These are phyloP conservation scores for Cryphonectria japonica DNA, from an alignment of 2,329 filamentous ascomycete genomes.

Conservation along the genomic window DNA sequence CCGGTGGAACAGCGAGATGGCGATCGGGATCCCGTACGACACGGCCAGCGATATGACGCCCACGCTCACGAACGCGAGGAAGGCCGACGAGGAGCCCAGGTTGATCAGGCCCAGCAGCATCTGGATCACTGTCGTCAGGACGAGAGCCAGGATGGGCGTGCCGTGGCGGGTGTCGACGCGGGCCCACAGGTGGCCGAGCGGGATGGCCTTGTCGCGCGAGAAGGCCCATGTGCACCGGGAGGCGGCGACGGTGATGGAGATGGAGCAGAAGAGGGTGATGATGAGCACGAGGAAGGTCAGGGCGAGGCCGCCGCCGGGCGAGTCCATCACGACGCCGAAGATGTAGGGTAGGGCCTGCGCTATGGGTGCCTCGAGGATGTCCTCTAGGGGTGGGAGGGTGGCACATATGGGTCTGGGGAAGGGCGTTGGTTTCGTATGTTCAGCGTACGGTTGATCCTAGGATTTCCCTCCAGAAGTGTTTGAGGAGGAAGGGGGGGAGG, in stretches of 20 bases:
- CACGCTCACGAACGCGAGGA: constrained; percentile 60
- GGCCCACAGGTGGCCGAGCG: constrained; percentile 53
- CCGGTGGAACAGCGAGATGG: constrained; percentile 50
- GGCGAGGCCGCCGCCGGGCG: constrained; percentile 53
- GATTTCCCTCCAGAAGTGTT: not conserved
- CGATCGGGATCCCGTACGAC: constrained; percentile 60
- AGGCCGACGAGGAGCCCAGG: constrained; percentile 60
- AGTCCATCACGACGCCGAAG: constrained; percentile 54
- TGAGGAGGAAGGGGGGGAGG: no score
- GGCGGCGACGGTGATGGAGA: constrained; percentile 69
- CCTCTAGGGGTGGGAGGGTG: constrained; percentile 44
- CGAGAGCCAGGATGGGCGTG: constrained; percentile 60
- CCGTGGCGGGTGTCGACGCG: constrained; percentile 56
- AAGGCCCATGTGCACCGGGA: constrained; percentile 71
- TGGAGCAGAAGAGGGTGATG: constrained; percentile 61
- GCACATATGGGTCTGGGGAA: constrained; percentile 53
- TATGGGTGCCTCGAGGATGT: constrained; percentile 51
- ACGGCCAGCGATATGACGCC: constrained; percentile 60
- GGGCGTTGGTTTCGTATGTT: not conserved
- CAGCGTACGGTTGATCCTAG: not conserved
- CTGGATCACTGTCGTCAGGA: constrained; percentile 57
- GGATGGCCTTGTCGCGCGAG: constrained; percentile 61
- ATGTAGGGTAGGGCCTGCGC: constrained; percentile 61
- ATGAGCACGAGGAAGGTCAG: constrained; percentile 58
- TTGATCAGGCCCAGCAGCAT: constrained; percentile 60